Evolutionary conservation across 192 early-diverging fungal genomes (phyloP), one percentile per base, ranked within the genome.

Genomic region (Podila clonocystis): DNA sequence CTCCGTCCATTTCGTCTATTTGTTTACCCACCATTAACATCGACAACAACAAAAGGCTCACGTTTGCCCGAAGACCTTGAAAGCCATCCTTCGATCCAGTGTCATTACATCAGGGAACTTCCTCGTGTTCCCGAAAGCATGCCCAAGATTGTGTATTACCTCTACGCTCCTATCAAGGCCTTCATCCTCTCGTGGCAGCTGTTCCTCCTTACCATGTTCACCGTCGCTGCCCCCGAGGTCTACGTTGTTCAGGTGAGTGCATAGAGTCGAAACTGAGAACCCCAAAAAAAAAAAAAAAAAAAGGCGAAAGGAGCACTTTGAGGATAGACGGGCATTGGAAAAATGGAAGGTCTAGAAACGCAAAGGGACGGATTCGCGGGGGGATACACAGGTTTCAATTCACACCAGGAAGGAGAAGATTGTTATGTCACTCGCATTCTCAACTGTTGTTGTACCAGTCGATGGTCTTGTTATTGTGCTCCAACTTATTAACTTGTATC

Each of bases 181-280:
- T 28, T 91, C 5, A 73, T 82, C 30, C 92, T 95, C 74, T 50
- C 93, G 11, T 22, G 86, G 20, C 73, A 86, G 62, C 71, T 97
- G 55, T 80, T 95, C 52, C 88, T 86, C 82, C 45, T 91, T 36
- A 82, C 94, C 70, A 72, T 91, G 45, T 83, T 87, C 58, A 58
- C 66, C 1, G 86, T 94, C 33, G 79, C 87, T 57, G 74, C 73
- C 20, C 90, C 93, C 13, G 88, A 92, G 59, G 88, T 84, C 66
- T 86, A 97, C 36, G 67, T 97, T 61, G 85, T 97, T 22, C 95
- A 97, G 87, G 94, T 93, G 88, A 63, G 72, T 67, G 50, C 26
- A 20, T 33, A 29, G 48, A 19, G 58, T 20, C 45, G 29, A 59
- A 38, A 30, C 31, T 29, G 33, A 45, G 5, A 20, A 38, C 17